Conservation (phyloP, 257 asterid species). For the Voacanga thouarsii region DNA sequence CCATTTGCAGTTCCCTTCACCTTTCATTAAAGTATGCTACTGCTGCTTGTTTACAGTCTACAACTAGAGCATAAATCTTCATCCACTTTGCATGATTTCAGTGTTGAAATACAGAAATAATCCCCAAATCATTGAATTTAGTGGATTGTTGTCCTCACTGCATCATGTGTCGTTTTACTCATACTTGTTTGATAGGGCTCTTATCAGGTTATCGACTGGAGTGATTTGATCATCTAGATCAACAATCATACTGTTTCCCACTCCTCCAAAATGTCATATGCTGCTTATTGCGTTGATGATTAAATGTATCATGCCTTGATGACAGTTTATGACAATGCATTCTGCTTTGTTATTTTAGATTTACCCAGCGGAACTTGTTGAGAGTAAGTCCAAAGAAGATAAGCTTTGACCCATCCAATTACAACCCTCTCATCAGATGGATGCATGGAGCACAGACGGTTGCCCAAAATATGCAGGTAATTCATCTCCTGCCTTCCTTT, state of each 20-base stretch:
- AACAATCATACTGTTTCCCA: not conserved
- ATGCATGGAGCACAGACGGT: slow-evolving; percentile 96
- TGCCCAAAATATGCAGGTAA: slow-evolving; percentile 94
- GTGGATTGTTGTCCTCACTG: not conserved
- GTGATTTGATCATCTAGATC: not conserved
- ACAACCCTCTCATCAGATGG: slow-evolving; percentile 90
- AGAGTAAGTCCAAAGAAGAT: slow-evolving; percentile 85
- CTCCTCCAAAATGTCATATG: not conserved
- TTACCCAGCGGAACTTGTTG: slow-evolving; percentile 72
- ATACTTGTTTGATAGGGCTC: not conserved
- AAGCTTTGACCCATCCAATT: slow-evolving; percentile 87
- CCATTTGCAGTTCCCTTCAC: not conserved
- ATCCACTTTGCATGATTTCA: not conserved
- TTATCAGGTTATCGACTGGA: not conserved
- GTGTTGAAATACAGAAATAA: not conserved
- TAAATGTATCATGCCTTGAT: not conserved
- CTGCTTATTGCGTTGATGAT: not conserved
- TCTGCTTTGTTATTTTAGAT: slow-evolving; percentile 38
- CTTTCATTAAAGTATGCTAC: not conserved
- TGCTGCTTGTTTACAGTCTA: not conserved
- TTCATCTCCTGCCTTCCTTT: slow-evolving; percentile 10
- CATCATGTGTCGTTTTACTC: not conserved
- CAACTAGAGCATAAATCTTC: not conserved
- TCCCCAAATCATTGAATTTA: not conserved
- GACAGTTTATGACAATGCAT: not conserved